Base-by-base conservation (phyloP, 306 rosid species). In the Vicia faba region DNA sequence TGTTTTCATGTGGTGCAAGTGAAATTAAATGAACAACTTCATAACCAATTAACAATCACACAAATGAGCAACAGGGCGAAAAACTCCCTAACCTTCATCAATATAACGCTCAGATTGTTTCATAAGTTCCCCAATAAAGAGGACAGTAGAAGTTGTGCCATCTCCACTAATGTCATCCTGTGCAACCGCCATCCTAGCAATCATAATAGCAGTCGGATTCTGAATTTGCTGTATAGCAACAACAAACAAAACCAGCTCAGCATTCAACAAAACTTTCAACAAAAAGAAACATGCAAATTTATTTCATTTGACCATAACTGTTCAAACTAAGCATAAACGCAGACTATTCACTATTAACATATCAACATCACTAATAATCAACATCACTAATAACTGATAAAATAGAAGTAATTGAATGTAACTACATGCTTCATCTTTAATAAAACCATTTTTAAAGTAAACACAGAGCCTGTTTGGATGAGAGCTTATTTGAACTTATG, bases 171-270 rank as follows among this genome's bases (percentile, higher is more conserved):
- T 85, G 63, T 93, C 99, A 76, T 93, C 99, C 64, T 93, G 99
- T 0, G 99, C 99, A 58, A 93, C 99, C 1, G 99, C 99, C 0
- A 97, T 90, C 78, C 97, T 83, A 5, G 99, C 99, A 38, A 93
- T 93, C 99, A 90, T 93, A 39, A 93, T 86, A n/a, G 96, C 99
- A 5, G 99, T 93, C 1, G 99, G 99, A 71, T 86, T 93, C 75
- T 93, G 99, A 70, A 93, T 93, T 90, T 93, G 99, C 98, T 92
- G 89, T 70, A 76, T 6, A 8, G 1, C 60, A 64, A 45, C 46
- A 62, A 58, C 49, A 70, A 41, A 38, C 4, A 0, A 57, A 43
- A 39, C 33, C 6, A 31, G 0, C 45, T 49, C 20, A 78, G 11
- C 2, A 33, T 40, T 54, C 25, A 6, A 25, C 3, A 61, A 23